A percentile compares a stretch with the other conserved stretches of the same genome.
phyloP scores from a whole-genome alignment of 2,329 filamentous ascomycete genomes.

The Arthrobotrys pseudoclavata region DNA sequence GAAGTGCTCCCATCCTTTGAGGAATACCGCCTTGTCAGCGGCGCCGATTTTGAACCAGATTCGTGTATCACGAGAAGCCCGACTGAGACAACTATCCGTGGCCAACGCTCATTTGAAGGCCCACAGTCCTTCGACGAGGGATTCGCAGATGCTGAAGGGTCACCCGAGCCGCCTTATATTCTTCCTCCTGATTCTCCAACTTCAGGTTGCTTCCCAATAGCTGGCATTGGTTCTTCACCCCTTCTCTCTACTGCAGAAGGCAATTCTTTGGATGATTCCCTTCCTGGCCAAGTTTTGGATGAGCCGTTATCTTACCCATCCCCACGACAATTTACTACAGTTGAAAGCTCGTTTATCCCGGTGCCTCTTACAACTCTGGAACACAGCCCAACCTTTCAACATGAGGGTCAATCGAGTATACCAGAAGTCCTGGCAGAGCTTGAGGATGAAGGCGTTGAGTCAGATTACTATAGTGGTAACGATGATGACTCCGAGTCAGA shows the following conservation, averaged over 20 bases:
- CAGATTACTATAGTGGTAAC: slow-evolving; percentile 24
- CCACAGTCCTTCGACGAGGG: not conserved
- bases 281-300: not conserved
- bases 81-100: not conserved
- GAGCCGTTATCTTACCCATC: not conserved
- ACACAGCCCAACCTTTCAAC: not conserved
- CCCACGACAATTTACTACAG: not conserved
- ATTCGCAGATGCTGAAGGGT: not conserved
- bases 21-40: not conserved
- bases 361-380: not conserved
- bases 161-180: not conserved
- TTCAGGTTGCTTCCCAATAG: not conserved
- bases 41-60: not conserved
- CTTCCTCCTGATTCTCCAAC: not conserved
- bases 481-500: slow-evolving; percentile 9
- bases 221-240: not conserved
- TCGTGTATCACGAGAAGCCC: not conserved
- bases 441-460: slow-evolving; percentile 48
- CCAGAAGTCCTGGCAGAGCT: slow-evolving; percentile 2
- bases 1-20: not conserved
- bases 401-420: not conserved
- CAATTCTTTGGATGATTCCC: not conserved
- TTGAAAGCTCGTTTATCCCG: not conserved
- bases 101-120: not conserved
- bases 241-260: not conserved